Percentiles rank a stretch among this genome's conserved stretches.
Conservation (phyloP, 2,329 filamentous ascomycete species). For the Alternaria brassicae region DNA sequence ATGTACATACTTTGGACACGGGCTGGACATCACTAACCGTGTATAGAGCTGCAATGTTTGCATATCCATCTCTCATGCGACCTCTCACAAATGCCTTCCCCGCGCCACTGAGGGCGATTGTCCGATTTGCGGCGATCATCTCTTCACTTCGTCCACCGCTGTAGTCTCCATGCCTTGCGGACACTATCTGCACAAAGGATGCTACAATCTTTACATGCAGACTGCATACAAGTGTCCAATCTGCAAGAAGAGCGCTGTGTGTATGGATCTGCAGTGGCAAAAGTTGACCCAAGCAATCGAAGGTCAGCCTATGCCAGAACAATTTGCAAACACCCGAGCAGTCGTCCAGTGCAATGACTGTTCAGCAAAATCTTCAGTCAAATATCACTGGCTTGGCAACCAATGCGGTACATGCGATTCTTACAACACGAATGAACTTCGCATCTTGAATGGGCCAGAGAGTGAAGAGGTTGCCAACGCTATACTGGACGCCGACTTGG, state of each 20-base stretch:
- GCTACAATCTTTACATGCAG: constrained; percentile 86
- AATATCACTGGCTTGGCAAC: constrained; percentile 92
- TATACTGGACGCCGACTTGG: constrained; percentile 38
- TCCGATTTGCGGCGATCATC: constrained; percentile 94
- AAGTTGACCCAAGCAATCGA: constrained; percentile 88
- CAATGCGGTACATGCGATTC: constrained; percentile 74
- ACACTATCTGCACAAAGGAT: constrained; percentile 91
- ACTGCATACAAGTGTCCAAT: constrained; percentile 95
- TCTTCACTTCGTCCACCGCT: constrained; percentile 87
- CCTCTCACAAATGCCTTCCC: constrained; percentile 91
- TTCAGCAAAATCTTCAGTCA: constrained; percentile 81
- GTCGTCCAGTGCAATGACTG: constrained; percentile 95
- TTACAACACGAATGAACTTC: constrained; percentile 60
- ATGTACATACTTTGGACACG: constrained; percentile 30
- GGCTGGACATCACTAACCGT: constrained; percentile 30
- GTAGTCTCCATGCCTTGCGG: constrained; percentile 96
- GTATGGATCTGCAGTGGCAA: constrained; percentile 95
- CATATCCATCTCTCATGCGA: constrained; percentile 85
- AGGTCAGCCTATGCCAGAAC: constrained; percentile 87
- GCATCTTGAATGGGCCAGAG: constrained; percentile 51
- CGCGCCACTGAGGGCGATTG: constrained; percentile 81
- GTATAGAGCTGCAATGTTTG: constrained; percentile 78
- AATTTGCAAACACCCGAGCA: constrained; percentile 80
- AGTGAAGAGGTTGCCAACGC: constrained; percentile 47
- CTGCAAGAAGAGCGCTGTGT: constrained; percentile 94